These are phyloP conservation scores for Claviceps sp. DNA, from an alignment of 2,329 filamentous ascomycete genomes.

Conservation along the genomic window DNA sequence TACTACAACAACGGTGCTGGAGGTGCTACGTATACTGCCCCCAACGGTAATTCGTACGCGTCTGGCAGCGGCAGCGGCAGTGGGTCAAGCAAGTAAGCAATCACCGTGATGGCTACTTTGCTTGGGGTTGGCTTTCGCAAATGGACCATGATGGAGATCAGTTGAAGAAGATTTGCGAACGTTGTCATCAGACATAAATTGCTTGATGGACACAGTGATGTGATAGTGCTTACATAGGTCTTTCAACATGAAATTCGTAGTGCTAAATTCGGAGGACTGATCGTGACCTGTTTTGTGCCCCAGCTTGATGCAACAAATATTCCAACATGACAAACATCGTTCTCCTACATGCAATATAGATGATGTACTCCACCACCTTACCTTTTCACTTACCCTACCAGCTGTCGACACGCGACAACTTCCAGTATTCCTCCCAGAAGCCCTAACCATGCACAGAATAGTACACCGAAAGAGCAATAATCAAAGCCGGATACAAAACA, in stretches of 20 bases:
- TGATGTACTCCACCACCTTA: background rate
- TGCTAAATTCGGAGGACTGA: too few species aligned
- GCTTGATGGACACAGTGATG: background rate
- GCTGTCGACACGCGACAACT: too few species aligned
- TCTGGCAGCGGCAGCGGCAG: background rate
- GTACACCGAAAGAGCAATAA: slow-evolving; percentile 18
- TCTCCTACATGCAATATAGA: background rate
- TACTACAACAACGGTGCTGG: slow-evolving; percentile 53
- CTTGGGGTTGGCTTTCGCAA: background rate
- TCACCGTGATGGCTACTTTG: background rate
- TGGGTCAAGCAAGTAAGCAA: slow-evolving; percentile 2
- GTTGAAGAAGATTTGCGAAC: background rate
- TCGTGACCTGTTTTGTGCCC: background rate
- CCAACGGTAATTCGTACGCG: slow-evolving; percentile 14
- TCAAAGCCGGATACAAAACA: slow-evolving; percentile 19
- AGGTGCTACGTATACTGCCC: slow-evolving; percentile 44
- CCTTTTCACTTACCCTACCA: background rate
- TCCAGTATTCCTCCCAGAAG: too few species aligned
- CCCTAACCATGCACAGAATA: slow-evolving; percentile 12
- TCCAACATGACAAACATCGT: background rate
- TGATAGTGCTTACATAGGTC: background rate
- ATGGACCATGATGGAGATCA: background rate
- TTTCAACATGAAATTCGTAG: background rate
- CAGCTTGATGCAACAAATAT: background rate
- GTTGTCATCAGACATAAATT: background rate